phyloP scores from a whole-genome alignment of 352 stramenopile genomes.

The Bremia lactucae region DNA sequence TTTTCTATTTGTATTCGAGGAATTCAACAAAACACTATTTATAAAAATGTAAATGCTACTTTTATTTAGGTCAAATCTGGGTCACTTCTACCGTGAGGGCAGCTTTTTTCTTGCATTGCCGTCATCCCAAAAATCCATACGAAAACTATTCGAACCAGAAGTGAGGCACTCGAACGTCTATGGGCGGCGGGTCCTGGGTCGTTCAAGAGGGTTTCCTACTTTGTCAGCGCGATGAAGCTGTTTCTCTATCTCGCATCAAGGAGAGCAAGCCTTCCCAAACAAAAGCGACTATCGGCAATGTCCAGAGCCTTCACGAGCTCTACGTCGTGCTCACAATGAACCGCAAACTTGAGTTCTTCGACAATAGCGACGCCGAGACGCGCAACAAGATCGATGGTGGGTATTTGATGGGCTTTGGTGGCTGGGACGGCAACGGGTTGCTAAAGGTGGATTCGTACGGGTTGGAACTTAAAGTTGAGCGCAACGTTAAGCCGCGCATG shows the following conservation, averaged over 20 bases:
- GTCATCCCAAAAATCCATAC: conserved; percentile 18
- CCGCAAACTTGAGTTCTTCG: conserved; percentile 70
- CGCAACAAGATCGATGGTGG: conserved; percentile 28
- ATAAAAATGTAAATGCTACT: conserved; percentile 1
- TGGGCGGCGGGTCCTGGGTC: conserved; percentile 42
- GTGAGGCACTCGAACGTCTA: conserved; percentile 3
- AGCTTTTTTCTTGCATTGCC: conserved; percentile 11
- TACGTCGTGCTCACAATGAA: conserved; percentile 73
- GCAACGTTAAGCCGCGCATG: conserved; percentile 38
- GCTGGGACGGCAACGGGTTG: conserved; percentile 63
- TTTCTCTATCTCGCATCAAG: conserved; percentile 1
- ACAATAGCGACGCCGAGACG: conserved; percentile 21
- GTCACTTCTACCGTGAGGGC: too few species aligned
- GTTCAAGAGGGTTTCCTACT: conserved; percentile 52
- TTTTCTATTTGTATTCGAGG: too few species aligned
- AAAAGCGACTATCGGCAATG: background rate
- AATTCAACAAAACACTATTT: conserved; percentile 7
- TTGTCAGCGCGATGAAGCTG: conserved; percentile 19
- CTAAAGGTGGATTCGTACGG: conserved; percentile 71
- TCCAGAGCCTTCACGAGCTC: conserved; percentile 28
- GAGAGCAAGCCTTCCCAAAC: too few species aligned
- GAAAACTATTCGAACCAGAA: conserved; percentile 3
- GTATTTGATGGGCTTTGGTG: conserved; percentile 58
- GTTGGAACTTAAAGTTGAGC: conserved; percentile 66
- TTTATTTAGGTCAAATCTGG: too few species aligned